Conservation (phyloP, 331 rosid genomes). For the Ulmus americana region DNA sequence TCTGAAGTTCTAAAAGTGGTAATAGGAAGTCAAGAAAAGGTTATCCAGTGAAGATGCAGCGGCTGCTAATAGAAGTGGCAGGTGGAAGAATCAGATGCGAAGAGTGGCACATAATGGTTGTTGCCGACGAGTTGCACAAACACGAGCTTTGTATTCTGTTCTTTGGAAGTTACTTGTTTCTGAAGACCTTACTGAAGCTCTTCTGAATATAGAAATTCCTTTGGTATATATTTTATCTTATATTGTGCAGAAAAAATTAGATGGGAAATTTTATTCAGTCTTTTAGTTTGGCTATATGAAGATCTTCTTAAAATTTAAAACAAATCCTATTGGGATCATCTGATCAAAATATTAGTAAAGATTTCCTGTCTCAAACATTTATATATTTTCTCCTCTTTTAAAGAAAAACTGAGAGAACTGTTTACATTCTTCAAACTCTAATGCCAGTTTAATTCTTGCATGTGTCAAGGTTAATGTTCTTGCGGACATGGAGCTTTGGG, state of each 20-base stretch:
- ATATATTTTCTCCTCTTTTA: not conserved
- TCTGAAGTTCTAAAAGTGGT: conserved; percentile 21
- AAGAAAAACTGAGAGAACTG: not conserved
- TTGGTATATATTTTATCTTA: conserved; percentile 48
- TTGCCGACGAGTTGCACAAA: conserved; percentile 91
- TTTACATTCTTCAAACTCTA: conserved; percentile 1
- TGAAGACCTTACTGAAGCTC: conserved; percentile 69
- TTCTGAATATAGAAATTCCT: conserved; percentile 63
- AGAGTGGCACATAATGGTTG: conserved; percentile 95
- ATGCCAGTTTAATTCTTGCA: conserved; percentile 25
- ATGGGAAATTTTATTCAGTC: not conserved
- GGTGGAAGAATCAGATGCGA: conserved; percentile 97
- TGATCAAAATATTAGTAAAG: not conserved
- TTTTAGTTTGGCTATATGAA: not conserved
- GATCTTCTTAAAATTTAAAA: not conserved
- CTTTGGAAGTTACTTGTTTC: conserved; percentile 88
- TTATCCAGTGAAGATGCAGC: conserved; percentile 72
- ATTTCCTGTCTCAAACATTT: not conserved
- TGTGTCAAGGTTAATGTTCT: conserved; percentile 65
- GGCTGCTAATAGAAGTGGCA: conserved; percentile 70
- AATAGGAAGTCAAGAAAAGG: conserved; percentile 83
- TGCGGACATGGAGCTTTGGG: conserved; percentile 96
- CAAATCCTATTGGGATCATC: not conserved
- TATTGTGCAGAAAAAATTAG: not conserved
- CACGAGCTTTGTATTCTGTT: conserved; percentile 68